Evolutionary conservation across 495 filamentous ascomycete species (phyloP), one percentile per base, ranked within the genome.

Genomic region (Xylona heveae): DNA sequence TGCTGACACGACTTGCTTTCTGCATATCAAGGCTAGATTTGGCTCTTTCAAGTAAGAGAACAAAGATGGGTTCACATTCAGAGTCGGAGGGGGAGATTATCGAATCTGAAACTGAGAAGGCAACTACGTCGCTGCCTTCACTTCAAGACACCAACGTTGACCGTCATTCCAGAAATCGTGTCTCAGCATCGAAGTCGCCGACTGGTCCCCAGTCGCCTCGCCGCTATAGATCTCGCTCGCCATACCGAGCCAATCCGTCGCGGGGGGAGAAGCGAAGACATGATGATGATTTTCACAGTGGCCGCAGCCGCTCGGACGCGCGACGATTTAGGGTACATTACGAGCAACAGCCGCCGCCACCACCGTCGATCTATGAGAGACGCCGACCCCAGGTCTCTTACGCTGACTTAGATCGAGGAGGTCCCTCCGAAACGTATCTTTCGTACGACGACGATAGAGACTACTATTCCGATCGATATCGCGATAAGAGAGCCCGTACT

Each of bases 71-170:
- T 49, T 61, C 64, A 39, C 41, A 45, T 48, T 53, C 53, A 41
- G 68, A 62, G 50, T 66, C 65, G 47, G 68, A 91, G 59, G 83
- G 83, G 55, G 83, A 92, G 67, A 83, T 91, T 54, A 56, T 76
- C 58, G 80, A 77, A 65, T 67, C 66, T 66, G 69, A 72, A 61
- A 56, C 55, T 65, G 68, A 61, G 62, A 62, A 68, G 70, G 64
- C 62, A 57, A 61, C 53, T 70, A 67, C 47, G 51, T 80, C 81
- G 66, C 71, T 68, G 62, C 59, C 63, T 61, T 74, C 72, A 56
- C 62, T 73, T 45, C 59, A 66, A 71, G 73, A 70, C 57, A 68
- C 57, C 60, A 72, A 61, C 58, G 68, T 79, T 69, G 74, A 78
- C 71, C 68, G 72, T 66, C 62, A 61, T 50, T 61, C 68, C 55